Evolutionary conservation across 75 land plant species (phyloP).

Genomic region (Pinus taeda): DNA sequence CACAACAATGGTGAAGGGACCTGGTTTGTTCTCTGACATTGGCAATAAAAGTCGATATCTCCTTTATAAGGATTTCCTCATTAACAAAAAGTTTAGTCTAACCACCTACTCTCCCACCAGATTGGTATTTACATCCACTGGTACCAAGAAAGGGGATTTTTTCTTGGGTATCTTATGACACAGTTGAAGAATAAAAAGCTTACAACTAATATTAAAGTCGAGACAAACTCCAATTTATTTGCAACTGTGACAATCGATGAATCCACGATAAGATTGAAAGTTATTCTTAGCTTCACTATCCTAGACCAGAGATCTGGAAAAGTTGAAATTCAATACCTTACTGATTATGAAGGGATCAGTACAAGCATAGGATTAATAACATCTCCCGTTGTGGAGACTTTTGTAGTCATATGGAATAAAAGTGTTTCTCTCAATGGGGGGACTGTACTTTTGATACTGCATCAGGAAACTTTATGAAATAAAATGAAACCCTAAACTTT

Average conservation of each 20-base stretch:
- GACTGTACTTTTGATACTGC: slow-evolving; percentile 55
- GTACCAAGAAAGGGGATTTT: slow-evolving; percentile 62
- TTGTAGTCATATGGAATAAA: slow-evolving; percentile 43
- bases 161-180: slow-evolving; percentile 64
- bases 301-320: slow-evolving; percentile 90
- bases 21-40: no score
- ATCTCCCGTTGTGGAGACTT: slow-evolving; percentile 48
- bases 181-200: slow-evolving; percentile 68
- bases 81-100: slow-evolving; percentile 29
- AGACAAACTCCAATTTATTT: slow-evolving; percentile 58
- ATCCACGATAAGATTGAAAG: slow-evolving; percentile 61
- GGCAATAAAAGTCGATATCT: not conserved
- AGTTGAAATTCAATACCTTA: slow-evolving; percentile 74
- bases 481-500: slow-evolving; percentile 50
- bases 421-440: slow-evolving; percentile 32
- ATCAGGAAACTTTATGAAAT: slow-evolving; percentile 41
- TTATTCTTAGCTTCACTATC: slow-evolving; percentile 57
- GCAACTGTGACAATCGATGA: slow-evolving; percentile 63
- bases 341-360: slow-evolving; percentile 60
- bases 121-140: slow-evolving; percentile 65
- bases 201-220: slow-evolving; percentile 79
- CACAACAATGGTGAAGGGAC: no score
- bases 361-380: slow-evolving; percentile 63
- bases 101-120: slow-evolving; percentile 25
- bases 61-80: slow-evolving; percentile 27